A percentile compares a stretch with the other conserved stretches of the same genome.
phyloP scores from a whole-genome alignment of 345 rosid species.

The Hypericum androsaemum region DNA sequence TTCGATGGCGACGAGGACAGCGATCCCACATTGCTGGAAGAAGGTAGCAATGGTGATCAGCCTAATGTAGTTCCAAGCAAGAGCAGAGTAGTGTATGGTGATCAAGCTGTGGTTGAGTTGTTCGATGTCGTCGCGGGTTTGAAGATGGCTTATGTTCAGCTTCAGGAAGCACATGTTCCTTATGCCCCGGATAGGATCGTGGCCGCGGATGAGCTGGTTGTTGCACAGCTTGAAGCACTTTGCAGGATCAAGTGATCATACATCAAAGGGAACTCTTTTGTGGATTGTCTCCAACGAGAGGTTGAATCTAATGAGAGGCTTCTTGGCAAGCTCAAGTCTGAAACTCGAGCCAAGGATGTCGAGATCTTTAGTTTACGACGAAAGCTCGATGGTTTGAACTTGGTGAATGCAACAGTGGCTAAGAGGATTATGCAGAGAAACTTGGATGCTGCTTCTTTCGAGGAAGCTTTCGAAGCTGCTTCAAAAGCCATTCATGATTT shows the following conservation, averaged over 20 bases:
- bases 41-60: constrained; percentile 19
- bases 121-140: constrained; percentile 38
- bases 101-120: constrained; percentile 27
- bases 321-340: constrained; percentile 31
- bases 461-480: constrained; percentile 27
- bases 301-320: constrained; percentile 27
- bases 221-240: constrained; percentile 38
- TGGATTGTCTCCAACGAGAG: constrained; percentile 24
- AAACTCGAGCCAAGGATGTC: constrained; percentile 24
- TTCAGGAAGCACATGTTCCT: constrained; percentile 55
- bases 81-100: constrained; percentile 16
- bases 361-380: constrained; percentile 27
- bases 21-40: constrained; percentile 8
- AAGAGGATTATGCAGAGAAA: constrained; percentile 23
- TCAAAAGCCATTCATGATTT: constrained; percentile 52
- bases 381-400: constrained; percentile 24
- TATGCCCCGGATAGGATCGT: constrained; percentile 43
- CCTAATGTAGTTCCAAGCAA: constrained; percentile 17
- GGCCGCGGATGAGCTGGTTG: constrained; percentile 42
- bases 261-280: constrained; percentile 16
- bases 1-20: neutral
- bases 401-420: constrained; percentile 19
- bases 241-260: constrained; percentile 26
- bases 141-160: constrained; percentile 42
- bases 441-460: constrained; percentile 23